Conservation (phyloP, 192 early-diverging fungal species). For the Coemansia sp. region DNA sequence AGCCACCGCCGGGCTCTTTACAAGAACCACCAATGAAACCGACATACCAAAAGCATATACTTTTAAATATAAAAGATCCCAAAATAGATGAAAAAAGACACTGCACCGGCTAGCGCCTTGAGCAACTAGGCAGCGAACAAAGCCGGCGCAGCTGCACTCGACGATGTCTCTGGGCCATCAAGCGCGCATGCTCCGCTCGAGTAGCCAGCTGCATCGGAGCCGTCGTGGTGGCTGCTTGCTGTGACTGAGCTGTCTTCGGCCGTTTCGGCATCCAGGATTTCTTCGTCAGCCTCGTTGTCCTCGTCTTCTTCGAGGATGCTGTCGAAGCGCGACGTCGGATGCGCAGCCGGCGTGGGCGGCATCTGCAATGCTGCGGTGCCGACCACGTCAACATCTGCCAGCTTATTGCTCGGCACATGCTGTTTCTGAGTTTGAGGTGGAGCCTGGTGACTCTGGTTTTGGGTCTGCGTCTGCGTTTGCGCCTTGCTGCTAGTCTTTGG, state of each 20-base stretch:
- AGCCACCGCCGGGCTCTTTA: no score
- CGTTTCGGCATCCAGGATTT: constrained; percentile 23
- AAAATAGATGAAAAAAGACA: no score
- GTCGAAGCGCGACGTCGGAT: constrained; percentile 51
- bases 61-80: no score
- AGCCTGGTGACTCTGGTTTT: no score
- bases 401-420: no score
- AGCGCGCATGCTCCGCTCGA: not conserved
- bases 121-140: not conserved
- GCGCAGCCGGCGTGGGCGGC: constrained; percentile 33
- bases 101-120: no score
- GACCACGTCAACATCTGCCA: no score
- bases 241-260: constrained; percentile 6
- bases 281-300: constrained; percentile 43
- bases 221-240: constrained; percentile 3
- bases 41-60: no score
- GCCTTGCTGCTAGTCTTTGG: not conserved
- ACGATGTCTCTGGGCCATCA: not conserved
- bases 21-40: no score
- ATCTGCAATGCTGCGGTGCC: not conserved
- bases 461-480: no score
- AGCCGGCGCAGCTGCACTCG: not conserved
- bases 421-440: no score
- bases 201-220: not conserved
- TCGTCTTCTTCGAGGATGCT: constrained; percentile 53